Evolutionary conservation across 306 rosid species (phyloP), one percentile per base, ranked within the genome.

Genomic region (Cyclanthera cordifolia): DNA sequence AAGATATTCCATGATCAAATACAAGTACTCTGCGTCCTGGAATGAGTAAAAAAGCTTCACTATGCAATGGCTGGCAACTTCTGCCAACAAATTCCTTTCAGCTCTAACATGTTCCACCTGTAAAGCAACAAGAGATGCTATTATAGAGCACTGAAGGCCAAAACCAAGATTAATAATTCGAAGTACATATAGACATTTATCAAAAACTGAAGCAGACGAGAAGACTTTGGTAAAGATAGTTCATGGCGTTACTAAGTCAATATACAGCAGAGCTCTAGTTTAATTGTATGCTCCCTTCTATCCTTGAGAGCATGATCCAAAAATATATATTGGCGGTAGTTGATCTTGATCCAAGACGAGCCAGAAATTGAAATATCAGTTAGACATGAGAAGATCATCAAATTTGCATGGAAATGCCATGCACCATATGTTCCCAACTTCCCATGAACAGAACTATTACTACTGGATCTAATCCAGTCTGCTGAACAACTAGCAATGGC

Each of bases 21-120:
- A 93, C 78, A 93, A 84, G 74, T 83, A 87, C 51, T 93, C 98
- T 49, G 90, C 81, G 69, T 93, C 98, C 82, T 93, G 98, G 79
- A 93, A 93, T 34, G 98, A 93, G 86, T 93, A 93, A 86, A 86
- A 93, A 80, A 93, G 98, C 74, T 93, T 93, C 66, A 93, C 98
- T 71, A 93, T 93, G 86, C 89, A 93, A 77, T 93, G 98, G 76
- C 95, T 89, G 72, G 95, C 98, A 72, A 93, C 98, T 86, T 93
- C 98, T 4, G 98, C 98, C 76, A 93, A 79, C 84, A 93, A 89
- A 78, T 93, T 89, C 76, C 98, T 89, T 85, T 93, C 98, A 75
- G 98, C 98, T 80, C 87, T 93, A 75, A 93, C 98, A 68, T 93
- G 98, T 81, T 93, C 98, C 72, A 93, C 98, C 98, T 93, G 81